A percentile compares a stretch with the other conserved stretches of the same genome.
Evolutionary conservation across 441 rosid species (phyloP).

Genomic region (Metrosideros polymorpha): DNA sequence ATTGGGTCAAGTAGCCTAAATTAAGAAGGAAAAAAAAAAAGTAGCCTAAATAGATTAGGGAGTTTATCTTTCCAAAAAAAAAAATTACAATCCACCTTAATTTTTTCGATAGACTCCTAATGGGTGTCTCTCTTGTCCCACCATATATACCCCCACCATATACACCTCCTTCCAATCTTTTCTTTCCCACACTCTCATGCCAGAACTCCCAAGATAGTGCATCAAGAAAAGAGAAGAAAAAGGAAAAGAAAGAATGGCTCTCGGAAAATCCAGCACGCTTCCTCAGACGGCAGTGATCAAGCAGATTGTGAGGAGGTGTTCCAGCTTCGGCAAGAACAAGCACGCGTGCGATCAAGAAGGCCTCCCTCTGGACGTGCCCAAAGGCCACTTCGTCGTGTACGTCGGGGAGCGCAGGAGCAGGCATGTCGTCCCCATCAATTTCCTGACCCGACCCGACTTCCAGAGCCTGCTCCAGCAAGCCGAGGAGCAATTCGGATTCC

Average conservation of each 20-base stretch:
- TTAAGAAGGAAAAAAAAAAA: too few species aligned
- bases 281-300: slow-evolving; percentile 6
- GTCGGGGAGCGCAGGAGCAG: not conserved
- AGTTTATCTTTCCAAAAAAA: not conserved
- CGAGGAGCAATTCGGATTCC: slow-evolving; percentile 11
- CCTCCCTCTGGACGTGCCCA: slow-evolving; percentile 1
- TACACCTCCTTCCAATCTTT: not conserved
- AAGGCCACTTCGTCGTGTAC: slow-evolving; percentile 8
- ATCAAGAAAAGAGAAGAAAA: too few species aligned
- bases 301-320: slow-evolving; percentile 3
- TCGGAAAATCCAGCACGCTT: not conserved
- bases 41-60: not conserved
- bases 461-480: slow-evolving; percentile 7
- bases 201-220: not conserved
- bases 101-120: not conserved
- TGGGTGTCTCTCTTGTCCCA: not conserved
- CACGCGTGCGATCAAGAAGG: not conserved
- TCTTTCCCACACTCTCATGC: not conserved
- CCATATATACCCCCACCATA: not conserved
- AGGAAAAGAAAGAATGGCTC: not conserved
- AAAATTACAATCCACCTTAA: not conserved
- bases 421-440: slow-evolving; percentile 6
- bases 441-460: slow-evolving; percentile 10
- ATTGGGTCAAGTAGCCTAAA: not conserved
- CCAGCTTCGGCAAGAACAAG: not conserved